Base-by-base conservation (phyloP, 768 basidiomycete genomes). In the Kwoniella mangroviensis region DNA sequence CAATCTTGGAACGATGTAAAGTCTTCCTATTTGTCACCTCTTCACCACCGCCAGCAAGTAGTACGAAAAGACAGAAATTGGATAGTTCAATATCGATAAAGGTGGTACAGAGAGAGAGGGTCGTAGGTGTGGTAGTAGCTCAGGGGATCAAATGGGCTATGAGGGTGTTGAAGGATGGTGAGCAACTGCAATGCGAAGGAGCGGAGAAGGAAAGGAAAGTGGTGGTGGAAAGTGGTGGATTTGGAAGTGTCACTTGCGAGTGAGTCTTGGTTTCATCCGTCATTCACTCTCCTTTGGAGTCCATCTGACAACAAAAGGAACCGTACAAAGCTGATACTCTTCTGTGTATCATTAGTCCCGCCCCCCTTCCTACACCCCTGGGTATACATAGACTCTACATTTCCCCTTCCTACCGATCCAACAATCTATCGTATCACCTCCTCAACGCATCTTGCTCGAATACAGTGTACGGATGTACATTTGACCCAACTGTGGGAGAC, bases 321-420 rank as follows among this genome's bases (percentile, higher is more conserved):
- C 28, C 6, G 28, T 28, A 28, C 28, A 28, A 28, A 28, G 28
- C 56, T 28, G n/a, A 26, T 15, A 12, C 54, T 24, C 10, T 55
- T 59, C 11, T 2, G 21, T 24, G 9, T 45, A 13, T 45, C 45
- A 45, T 56, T 57, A 82, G 81, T 53, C 79, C 81, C 0, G 65
- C 51, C 55, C 70, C 75, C 1, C 66, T 81, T 1, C 71, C 76
- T 4, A 79, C 79, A 4, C 77, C 74, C 19, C 70, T 83, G 2
- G 82, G 82, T 28, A 80, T 83, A 5, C 82, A 83, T 65, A 71
- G 82, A 49, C 65, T 83, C 4, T 83, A 76, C 66, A 79, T 78
- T 12, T 67, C 79, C 24, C 81, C 82, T 0, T 66, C 68, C 1
- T 81, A 81, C 60, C 68, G 82, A 63, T 71, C 70, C 13, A 61